These are phyloP conservation scores for Globisporangium sylvaticum DNA, from an alignment of 352 stramenopile genomes.

Conservation along the genomic window DNA sequence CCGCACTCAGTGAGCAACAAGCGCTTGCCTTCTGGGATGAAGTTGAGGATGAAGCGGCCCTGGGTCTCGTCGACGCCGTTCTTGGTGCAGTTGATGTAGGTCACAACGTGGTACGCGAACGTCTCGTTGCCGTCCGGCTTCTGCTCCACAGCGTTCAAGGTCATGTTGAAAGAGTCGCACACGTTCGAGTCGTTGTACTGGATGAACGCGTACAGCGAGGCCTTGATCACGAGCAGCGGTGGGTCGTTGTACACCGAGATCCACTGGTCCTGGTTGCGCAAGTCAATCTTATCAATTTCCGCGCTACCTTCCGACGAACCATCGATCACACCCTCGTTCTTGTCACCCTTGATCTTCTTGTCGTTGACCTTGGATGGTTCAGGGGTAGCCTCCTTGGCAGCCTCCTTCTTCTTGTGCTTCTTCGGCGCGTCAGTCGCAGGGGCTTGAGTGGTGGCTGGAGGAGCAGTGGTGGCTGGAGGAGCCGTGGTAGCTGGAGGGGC, in stretches of 20 bases:
- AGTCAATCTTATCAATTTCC: slow-evolving; percentile 84
- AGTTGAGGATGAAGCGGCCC: slow-evolving; percentile 81
- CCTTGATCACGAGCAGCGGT: slow-evolving; percentile 77
- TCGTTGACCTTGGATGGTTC: slow-evolving; percentile 32
- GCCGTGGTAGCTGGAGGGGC: slow-evolving; percentile 10
- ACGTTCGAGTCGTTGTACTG: slow-evolving; percentile 80
- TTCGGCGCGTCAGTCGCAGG: slow-evolving; percentile 15
- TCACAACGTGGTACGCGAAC: slow-evolving; percentile 80
- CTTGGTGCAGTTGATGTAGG: slow-evolving; percentile 86
- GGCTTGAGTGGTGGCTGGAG: not conserved
- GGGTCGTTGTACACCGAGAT: slow-evolving; percentile 82
- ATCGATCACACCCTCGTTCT: slow-evolving; percentile 77
- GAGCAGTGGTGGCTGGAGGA: slow-evolving; percentile 3
- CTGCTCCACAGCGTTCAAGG: slow-evolving; percentile 79
- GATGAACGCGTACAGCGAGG: slow-evolving; percentile 83
- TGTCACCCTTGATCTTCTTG: slow-evolving; percentile 69
- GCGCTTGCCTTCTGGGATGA: slow-evolving; percentile 75
- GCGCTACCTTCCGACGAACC: slow-evolving; percentile 68
- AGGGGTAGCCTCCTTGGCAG: not conserved
- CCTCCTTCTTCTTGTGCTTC: slow-evolving; percentile 37
- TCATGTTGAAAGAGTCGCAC: slow-evolving; percentile 86
- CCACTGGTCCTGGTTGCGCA: slow-evolving; percentile 68
- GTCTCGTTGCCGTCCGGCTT: slow-evolving; percentile 67
- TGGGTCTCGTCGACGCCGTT: slow-evolving; percentile 66
- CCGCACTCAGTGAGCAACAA: slow-evolving; percentile 78